Conservation (phyloP, 2,329 filamentous ascomycete genomes). For the Neofusicoccum umdonicola region DNA sequence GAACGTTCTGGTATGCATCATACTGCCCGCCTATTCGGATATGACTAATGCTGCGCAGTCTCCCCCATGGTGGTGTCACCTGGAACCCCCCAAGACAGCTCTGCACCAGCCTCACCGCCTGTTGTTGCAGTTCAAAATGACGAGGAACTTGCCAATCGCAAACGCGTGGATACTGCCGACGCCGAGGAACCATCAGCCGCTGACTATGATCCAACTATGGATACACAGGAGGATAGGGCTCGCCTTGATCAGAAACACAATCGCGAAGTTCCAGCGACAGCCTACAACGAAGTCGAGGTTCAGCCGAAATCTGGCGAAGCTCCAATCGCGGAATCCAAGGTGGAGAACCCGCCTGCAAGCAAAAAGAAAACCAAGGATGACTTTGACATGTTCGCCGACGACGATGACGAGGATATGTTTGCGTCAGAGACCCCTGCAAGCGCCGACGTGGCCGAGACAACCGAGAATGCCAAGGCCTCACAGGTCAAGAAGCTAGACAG, state of each 20-base stretch:
- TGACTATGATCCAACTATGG: constrained; percentile 84
- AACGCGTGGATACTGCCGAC: constrained; percentile 30
- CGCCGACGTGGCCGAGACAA: constrained; percentile 49
- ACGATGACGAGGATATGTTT: constrained; percentile 80
- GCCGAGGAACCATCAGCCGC: constrained; percentile 83
- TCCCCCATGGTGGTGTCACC: constrained; percentile 37
- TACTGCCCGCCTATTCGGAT: neutral
- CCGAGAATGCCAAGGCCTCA: constrained; percentile 27
- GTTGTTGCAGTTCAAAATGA: constrained; percentile 42
- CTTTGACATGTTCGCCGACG: constrained; percentile 63
- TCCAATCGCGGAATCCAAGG: constrained; percentile 42
- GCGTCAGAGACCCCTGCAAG: constrained; percentile 67
- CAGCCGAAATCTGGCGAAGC: constrained; percentile 56
- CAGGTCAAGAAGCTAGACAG: constrained; percentile 61
- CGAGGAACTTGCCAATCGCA: constrained; percentile 36
- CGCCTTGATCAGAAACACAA: constrained; percentile 61
- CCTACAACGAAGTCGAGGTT: constrained; percentile 27
- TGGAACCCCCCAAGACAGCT: constrained; percentile 35
- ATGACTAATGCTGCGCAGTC: constrained; percentile 17
- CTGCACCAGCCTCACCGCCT: constrained; percentile 38
- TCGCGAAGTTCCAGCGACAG: neutral
- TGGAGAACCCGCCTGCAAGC: constrained; percentile 28
- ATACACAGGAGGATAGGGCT: constrained; percentile 80
- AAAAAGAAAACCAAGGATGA: constrained; percentile 50
- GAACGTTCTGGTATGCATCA: constrained; percentile 43